These are phyloP conservation scores for Aspergillus aculeatinus DNA, from an alignment of 2,329 filamentous ascomycete genomes.

Conservation along the genomic window DNA sequence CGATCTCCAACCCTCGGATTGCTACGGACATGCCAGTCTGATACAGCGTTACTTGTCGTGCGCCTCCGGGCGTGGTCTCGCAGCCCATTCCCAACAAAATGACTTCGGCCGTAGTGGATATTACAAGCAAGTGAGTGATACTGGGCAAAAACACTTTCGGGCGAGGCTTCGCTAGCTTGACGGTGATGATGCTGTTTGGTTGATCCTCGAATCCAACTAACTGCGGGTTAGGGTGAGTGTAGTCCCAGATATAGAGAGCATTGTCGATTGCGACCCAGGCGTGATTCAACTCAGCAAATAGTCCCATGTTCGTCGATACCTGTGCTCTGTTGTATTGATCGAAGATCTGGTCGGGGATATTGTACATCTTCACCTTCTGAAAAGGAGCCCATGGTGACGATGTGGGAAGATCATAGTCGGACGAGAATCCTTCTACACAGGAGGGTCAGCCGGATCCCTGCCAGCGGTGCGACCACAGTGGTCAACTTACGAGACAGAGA, in stretches of 20 bases:
- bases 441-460: slow-evolving; percentile 28
- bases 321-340: slow-evolving; percentile 87
- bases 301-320: slow-evolving; percentile 86
- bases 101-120: slow-evolving; percentile 83
- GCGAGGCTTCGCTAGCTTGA: slow-evolving; percentile 82
- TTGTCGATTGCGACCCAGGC: slow-evolving; percentile 97
- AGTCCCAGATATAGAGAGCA: slow-evolving; percentile 95
- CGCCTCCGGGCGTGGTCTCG: slow-evolving; percentile 63
- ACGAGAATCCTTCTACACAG: slow-evolving; percentile 75
- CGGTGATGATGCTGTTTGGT: slow-evolving; percentile 81
- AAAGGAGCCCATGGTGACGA: slow-evolving; percentile 80
- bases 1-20: slow-evolving; percentile 73
- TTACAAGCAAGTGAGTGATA: slow-evolving; percentile 84
- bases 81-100: slow-evolving; percentile 79
- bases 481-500: slow-evolving; percentile 76
- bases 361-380: slow-evolving; percentile 79
- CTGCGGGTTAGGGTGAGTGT: slow-evolving; percentile 86
- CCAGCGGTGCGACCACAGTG: slow-evolving; percentile 13
- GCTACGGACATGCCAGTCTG: slow-evolving; percentile 82
- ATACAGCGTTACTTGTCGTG: slow-evolving; percentile 74
- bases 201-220: slow-evolving; percentile 91
- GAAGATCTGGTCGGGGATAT: slow-evolving; percentile 88
- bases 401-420: slow-evolving; percentile 79
- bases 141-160: slow-evolving; percentile 80
- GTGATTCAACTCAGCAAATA: slow-evolving; percentile 92